These are phyloP conservation scores for Venturia oleaginea DNA, from an alignment of 2,329 filamentous ascomycete species.

Conservation along the genomic window DNA sequence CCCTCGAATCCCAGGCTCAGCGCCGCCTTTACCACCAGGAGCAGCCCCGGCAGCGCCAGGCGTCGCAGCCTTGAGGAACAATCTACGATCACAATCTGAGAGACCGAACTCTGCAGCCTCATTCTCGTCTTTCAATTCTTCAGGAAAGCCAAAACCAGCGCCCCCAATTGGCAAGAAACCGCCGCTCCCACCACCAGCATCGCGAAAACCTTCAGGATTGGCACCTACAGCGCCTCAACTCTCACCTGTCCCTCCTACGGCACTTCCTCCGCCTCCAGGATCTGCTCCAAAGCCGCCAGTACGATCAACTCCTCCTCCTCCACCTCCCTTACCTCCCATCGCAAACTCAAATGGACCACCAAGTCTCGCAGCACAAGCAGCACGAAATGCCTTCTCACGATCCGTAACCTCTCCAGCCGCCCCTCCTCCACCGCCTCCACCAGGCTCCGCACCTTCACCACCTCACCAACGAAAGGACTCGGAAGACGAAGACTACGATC, in stretches of 20 bases:
- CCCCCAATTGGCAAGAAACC: constrained; percentile 72
- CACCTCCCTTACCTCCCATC: constrained; percentile 25
- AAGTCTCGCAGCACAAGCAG: constrained; percentile 48
- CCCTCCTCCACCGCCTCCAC: constrained; percentile 31
- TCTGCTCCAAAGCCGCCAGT: constrained; percentile 21
- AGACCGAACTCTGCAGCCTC: constrained; percentile 48
- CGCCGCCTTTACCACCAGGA: constrained; percentile 36
- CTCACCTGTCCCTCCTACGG: constrained; percentile 30
- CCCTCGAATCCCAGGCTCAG: constrained; percentile 33
- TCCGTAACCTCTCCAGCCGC: constrained; percentile 26
- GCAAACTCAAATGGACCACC: constrained; percentile 26
- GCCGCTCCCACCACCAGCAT: constrained; percentile 47
- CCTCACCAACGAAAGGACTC: constrained; percentile 16
- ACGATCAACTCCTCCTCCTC: constrained; percentile 40
- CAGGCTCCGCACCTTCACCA: constrained; percentile 25
- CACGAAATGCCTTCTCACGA: constrained; percentile 47
- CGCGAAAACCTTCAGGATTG: constrained; percentile 48
- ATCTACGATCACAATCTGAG: constrained; percentile 37
- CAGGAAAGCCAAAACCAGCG: constrained; percentile 49
- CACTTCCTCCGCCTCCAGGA: constrained; percentile 33
- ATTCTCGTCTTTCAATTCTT: constrained; percentile 45
- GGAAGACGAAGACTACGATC: constrained; percentile 14
- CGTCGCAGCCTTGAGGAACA: constrained; percentile 39
- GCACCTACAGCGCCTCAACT: constrained; percentile 30
- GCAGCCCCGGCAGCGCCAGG: constrained; percentile 48